Conservation (phyloP, 2,329 filamentous ascomycete genomes). For the Alternaria longipes region DNA sequence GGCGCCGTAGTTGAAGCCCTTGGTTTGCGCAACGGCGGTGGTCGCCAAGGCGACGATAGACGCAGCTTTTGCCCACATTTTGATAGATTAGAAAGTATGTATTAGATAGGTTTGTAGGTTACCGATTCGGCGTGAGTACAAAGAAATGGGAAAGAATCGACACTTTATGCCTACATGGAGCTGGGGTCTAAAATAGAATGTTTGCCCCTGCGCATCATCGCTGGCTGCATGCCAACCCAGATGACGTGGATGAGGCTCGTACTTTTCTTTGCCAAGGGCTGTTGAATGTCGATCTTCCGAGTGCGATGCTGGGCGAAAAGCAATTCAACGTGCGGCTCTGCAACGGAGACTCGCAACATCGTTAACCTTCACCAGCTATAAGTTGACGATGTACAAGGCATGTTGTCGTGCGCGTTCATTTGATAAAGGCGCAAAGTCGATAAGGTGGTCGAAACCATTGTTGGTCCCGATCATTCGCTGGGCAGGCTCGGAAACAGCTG, state of each 20-base stretch:
- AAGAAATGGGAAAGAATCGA: not conserved
- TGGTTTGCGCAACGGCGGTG: constrained; percentile 36
- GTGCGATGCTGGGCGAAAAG: not conserved
- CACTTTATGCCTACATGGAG: not conserved
- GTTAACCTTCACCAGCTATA: not conserved
- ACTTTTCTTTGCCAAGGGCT: constrained; percentile 16
- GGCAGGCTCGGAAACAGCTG: not conserved
- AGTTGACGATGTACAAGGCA: not conserved
- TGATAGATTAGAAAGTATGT: not conserved
- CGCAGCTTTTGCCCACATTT: constrained; percentile 25
- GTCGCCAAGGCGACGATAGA: constrained; percentile 30
- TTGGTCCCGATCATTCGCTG: not conserved
- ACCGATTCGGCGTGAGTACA: not conserved
- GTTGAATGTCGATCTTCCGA: constrained; percentile 22
- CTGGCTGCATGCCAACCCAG: constrained; percentile 19
- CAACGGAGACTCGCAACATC: not conserved
- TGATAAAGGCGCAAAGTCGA: not conserved
- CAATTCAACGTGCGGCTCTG: not conserved
- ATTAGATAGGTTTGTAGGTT: not conserved
- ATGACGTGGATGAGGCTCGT: constrained; percentile 30
- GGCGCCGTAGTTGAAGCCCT: constrained; percentile 77
- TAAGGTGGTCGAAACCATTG: too few relatives aligned
- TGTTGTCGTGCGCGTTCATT: not conserved
- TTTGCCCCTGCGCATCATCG: constrained; percentile 22
- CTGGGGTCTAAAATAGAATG: constrained; percentile 1